Conservation (phyloP, 352 stramenopile species). For the Aphanomyces euteiches region DNA sequence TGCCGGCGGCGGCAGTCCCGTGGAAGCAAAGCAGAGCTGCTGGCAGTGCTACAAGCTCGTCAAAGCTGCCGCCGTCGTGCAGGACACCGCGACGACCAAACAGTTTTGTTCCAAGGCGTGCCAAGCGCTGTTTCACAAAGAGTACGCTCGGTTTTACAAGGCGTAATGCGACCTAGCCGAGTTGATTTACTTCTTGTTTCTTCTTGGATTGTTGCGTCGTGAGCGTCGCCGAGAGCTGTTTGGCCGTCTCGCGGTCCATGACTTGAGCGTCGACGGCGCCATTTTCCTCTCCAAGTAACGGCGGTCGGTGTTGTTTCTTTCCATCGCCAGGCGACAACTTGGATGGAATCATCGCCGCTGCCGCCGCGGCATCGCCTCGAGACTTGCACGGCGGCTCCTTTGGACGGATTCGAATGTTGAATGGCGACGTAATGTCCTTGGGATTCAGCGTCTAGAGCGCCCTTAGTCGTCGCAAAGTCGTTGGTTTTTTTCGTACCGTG, state of each 20-base stretch:
- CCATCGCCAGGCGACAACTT: no score
- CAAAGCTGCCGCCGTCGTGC: conserved; percentile 40
- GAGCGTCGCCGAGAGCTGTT: conserved; percentile 70
- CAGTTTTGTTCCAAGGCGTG: conserved; percentile 52
- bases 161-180: conserved; percentile 26
- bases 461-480: no score
- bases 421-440: conserved; percentile 59
- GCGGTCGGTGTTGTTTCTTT: no score
- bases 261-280: conserved; percentile 62
- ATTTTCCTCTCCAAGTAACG: background rate
- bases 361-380: background rate
- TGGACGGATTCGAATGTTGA: conserved; percentile 62
- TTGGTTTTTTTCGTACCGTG: background rate
- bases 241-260: conserved; percentile 75
- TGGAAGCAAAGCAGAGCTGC: conserved; percentile 43
- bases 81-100: conserved; percentile 47
- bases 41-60: conserved; percentile 78
- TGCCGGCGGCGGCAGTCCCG: conserved; percentile 39
- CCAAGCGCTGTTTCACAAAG: conserved; percentile 39
- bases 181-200: conserved; percentile 35
- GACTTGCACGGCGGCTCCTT: conserved; percentile 46
- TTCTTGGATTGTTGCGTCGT: conserved; percentile 57
- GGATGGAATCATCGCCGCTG: no score
- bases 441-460: background rate
- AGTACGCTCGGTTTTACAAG: conserved; percentile 53